These are phyloP conservation scores for Saccharomycopsis capsularis DNA, from an alignment of 805 yeast genomes.

Conservation along the genomic window DNA sequence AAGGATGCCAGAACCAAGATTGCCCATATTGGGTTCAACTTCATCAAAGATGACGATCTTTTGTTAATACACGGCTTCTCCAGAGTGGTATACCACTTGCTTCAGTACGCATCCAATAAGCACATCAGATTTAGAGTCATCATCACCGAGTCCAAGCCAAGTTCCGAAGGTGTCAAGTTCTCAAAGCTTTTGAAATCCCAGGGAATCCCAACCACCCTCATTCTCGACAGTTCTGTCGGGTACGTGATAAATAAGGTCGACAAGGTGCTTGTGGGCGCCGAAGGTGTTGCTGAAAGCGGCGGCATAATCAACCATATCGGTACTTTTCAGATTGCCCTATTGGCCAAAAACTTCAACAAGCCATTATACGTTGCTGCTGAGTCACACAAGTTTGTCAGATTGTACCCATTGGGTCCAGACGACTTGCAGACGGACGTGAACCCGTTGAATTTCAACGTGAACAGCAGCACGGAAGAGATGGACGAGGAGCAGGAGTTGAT, in stretches of 20 bases:
- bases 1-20: slow-evolving; percentile 82
- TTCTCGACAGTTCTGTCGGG: slow-evolving; percentile 92
- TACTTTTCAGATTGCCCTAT: slow-evolving; percentile 86
- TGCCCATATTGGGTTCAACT: slow-evolving; percentile 81
- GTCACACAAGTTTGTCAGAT: slow-evolving; percentile 90
- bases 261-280: slow-evolving; percentile 95
- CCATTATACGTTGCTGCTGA: slow-evolving; percentile 94
- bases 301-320: slow-evolving; percentile 96
- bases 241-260: slow-evolving; percentile 85
- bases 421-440: slow-evolving; percentile 65
- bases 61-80: slow-evolving; percentile 87
- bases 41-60: slow-evolving; percentile 88
- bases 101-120: slow-evolving; percentile 69
- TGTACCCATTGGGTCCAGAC: slow-evolving; percentile 89
- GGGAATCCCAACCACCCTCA: slow-evolving; percentile 80
- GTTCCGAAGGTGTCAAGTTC: slow-evolving; percentile 59
- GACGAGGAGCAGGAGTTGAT: slow-evolving; percentile 22
- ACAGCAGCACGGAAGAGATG: slow-evolving; percentile 26
- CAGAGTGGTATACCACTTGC: slow-evolving; percentile 76
- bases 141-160: slow-evolving; percentile 88
- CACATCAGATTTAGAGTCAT: slow-evolving; percentile 75
- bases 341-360: slow-evolving; percentile 83
- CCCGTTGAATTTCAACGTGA: slow-evolving; percentile 38
- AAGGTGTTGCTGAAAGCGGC: slow-evolving; percentile 98
- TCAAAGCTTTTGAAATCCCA: slow-evolving; percentile 57